Evolutionary conservation across 352 stramenopile genomes (phyloP).

Genomic region (Elongisporangium anandrum): DNA sequence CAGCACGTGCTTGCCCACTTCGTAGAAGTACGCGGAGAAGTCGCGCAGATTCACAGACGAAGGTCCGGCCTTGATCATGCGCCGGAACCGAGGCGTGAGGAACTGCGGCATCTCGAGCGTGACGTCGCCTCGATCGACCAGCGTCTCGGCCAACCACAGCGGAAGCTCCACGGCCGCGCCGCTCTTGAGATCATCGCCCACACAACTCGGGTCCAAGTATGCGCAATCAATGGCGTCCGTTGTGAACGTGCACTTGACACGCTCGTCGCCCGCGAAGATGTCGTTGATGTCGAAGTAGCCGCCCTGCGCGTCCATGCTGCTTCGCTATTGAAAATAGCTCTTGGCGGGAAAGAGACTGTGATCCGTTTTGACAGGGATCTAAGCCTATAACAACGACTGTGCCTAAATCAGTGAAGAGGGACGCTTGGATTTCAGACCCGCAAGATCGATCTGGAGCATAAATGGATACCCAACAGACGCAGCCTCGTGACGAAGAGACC

Average conservation of each 20-base stretch:
- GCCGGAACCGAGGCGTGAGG: slow-evolving; percentile 67
- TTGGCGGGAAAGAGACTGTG: slow-evolving; percentile 4
- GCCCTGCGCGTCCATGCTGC: slow-evolving; percentile 7
- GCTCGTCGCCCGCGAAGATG: slow-evolving; percentile 77
- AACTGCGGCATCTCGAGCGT: slow-evolving; percentile 51
- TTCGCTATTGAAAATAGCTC: not conserved
- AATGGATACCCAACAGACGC: not conserved
- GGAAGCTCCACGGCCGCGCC: slow-evolving; percentile 62
- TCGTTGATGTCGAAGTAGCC: slow-evolving; percentile 73
- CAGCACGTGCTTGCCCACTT: slow-evolving; percentile 58
- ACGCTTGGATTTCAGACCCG: not conserved
- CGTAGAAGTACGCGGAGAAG: slow-evolving; percentile 68
- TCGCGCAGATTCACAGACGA: slow-evolving; percentile 72
- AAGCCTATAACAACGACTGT: not conserved
- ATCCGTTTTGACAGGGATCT: not conserved
- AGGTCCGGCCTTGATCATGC: slow-evolving; percentile 77
- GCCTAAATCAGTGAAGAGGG: not conserved
- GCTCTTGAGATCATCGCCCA: slow-evolving; percentile 36
- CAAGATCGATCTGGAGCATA: not conserved
- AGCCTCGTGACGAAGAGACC: not conserved
- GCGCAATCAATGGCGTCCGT: slow-evolving; percentile 65
- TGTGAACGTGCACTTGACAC: slow-evolving; percentile 70
- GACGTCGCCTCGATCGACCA: slow-evolving; percentile 51
- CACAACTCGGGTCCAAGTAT: slow-evolving; percentile 70
- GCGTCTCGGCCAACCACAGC: slow-evolving; percentile 64